Evolutionary conservation across 1,284 basidiomycete genomes (phyloP).

Genomic region (Cryptococcus hybrid): DNA sequence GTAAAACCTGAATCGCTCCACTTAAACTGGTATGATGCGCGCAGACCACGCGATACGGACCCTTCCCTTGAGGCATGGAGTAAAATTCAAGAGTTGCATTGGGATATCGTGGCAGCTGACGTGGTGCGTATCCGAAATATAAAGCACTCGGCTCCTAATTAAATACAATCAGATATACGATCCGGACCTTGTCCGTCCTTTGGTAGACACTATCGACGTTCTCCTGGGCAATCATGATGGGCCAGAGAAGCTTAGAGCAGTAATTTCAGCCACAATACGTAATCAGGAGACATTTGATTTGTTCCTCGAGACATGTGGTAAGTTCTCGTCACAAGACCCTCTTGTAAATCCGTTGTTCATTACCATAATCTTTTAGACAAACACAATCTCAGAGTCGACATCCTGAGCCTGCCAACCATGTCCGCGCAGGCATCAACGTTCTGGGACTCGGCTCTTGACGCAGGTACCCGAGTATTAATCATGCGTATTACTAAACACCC

Average conservation of each 20-base stretch:
- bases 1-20: constrained; percentile 6
- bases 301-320: constrained; percentile 39
- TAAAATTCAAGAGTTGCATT: constrained; percentile 7
- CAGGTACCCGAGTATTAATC: constrained; percentile 31
- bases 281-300: constrained; percentile 43
- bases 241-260: constrained; percentile 14
- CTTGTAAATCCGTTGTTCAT: not conserved
- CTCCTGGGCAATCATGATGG: constrained; percentile 20
- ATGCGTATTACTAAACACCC: constrained; percentile 23
- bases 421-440: constrained; percentile 27
- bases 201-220: constrained; percentile 36
- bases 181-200: constrained; percentile 43
- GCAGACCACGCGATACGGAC: not conserved
- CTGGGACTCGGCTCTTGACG: constrained; percentile 44
- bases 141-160: too few species aligned
- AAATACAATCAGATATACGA: constrained; percentile 45
- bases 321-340: constrained; percentile 5
- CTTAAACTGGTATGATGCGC: constrained; percentile 41
- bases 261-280: constrained; percentile 49
- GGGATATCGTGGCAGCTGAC: constrained; percentile 47
- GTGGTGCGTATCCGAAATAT: constrained; percentile 43
- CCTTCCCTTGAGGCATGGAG: constrained; percentile 25
- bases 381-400: constrained; percentile 3
- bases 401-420: constrained; percentile 26
- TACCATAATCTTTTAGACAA: not conserved